These are phyloP conservation scores for Gautieria morchelliformis DNA, from an alignment of 768 basidiomycete species.

Conservation along the genomic window DNA sequence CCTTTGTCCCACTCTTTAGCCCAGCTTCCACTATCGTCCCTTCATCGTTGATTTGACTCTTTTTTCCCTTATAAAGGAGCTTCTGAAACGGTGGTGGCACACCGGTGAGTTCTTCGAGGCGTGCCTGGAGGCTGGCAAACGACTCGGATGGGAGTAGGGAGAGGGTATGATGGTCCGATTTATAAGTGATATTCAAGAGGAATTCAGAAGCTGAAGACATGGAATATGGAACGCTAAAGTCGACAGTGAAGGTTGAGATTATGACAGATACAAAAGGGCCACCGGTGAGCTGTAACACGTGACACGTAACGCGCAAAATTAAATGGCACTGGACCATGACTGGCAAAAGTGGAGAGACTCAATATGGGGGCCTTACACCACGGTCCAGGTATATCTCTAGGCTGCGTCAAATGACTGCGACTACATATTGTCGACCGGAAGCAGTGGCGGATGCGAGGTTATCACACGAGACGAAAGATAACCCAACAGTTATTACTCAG, in stretches of 20 bases:
- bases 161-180: constrained; percentile 27
- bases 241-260: background rate
- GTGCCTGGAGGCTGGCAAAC: constrained; percentile 39
- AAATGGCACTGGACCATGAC: too few relatives aligned
- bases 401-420: too few relatives aligned
- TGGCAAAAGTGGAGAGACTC: too few relatives aligned
- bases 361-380: too few relatives aligned
- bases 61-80: constrained; percentile 64
- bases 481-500: too few relatives aligned
- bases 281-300: too few relatives aligned
- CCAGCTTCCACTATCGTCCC: constrained; percentile 35
- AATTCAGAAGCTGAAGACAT: background rate
- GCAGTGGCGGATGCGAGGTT: too few relatives aligned
- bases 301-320: too few relatives aligned
- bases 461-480: too few relatives aligned
- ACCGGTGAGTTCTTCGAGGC: constrained; percentile 51
- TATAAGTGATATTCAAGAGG: constrained; percentile 6
- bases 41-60: constrained; percentile 20
- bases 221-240: background rate
- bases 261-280: too few relatives aligned
- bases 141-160: constrained; percentile 41
- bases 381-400: too few relatives aligned
- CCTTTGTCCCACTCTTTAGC: constrained; percentile 53
- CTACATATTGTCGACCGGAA: too few relatives aligned
- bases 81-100: constrained; percentile 64